phyloP scores from a whole-genome alignment of 495 filamentous ascomycete species.

The Lichina pygmaea region DNA sequence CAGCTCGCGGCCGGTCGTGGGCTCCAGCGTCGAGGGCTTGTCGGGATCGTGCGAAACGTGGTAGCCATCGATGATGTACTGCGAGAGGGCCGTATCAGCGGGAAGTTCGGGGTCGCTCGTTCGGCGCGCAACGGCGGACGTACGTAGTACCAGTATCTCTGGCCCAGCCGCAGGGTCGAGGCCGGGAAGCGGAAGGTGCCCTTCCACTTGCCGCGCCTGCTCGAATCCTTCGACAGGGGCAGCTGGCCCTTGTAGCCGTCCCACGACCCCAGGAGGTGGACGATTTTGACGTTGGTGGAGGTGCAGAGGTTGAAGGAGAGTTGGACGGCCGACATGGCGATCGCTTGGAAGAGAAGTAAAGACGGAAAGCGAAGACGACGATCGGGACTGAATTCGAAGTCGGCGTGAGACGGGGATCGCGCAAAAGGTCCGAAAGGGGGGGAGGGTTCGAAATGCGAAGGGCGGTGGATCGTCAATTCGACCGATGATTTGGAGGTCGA shows the following conservation, averaged over 20 bases:
- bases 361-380: too few species aligned
- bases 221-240: conserved; percentile 65
- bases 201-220: conserved; percentile 67
- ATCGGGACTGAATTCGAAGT: too few species aligned
- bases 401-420: too few species aligned
- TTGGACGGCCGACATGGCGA: conserved; percentile 61
- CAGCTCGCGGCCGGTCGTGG: conserved; percentile 84
- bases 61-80: conserved; percentile 98
- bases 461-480: too few species aligned
- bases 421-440: too few species aligned
- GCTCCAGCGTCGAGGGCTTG: conserved; percentile 69
- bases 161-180: conserved; percentile 51
- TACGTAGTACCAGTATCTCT: conserved; percentile 97
- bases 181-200: conserved; percentile 92
- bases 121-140: conserved; percentile 6
- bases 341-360: too few species aligned
- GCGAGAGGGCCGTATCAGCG: neutral
- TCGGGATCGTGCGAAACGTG: conserved; percentile 94
- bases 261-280: conserved; percentile 94
- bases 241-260: conserved; percentile 88
- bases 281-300: conserved; percentile 88
- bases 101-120: neutral
- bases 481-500: too few species aligned
- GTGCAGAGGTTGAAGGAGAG: conserved; percentile 80
- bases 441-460: too few species aligned